Percentiles rank a stretch among this genome's conserved stretches.
These are phyloP conservation scores for Areca catechu DNA, from an alignment of 176 grass and related monocot genomes.

Conservation along the genomic window DNA sequence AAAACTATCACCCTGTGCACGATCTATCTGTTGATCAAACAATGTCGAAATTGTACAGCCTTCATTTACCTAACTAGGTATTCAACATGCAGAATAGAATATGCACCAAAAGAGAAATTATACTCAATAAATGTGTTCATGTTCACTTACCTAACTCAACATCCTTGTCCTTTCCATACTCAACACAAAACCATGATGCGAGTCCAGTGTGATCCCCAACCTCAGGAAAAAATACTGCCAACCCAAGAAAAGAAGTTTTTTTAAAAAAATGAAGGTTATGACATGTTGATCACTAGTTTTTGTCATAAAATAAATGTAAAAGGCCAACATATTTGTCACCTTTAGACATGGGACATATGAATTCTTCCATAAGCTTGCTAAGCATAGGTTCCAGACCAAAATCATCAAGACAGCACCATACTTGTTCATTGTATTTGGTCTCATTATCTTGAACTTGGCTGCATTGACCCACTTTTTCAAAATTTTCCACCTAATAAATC, in stretches of 20 bases:
- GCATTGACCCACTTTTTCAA: conserved; percentile 85
- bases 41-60: too few species aligned
- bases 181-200: conserved; percentile 94
- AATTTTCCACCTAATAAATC: conserved; percentile 73
- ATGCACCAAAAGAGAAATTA: too few species aligned
- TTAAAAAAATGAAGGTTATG: too few species aligned
- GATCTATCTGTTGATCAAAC: too few species aligned
- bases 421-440: conserved; percentile 98
- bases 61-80: too few species aligned
- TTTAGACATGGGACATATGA: conserved; percentile 76
- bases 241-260: conserved; percentile 13
- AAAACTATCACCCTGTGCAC: too few species aligned
- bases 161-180: conserved; percentile 94
- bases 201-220: conserved; percentile 84
- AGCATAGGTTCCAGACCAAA: conserved; percentile 94
- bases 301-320: neutral
- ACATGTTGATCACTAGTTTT: too few species aligned
- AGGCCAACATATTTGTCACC: conserved; percentile 19
- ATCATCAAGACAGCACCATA: conserved; percentile 98
- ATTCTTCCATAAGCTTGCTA: conserved; percentile 86
- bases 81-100: too few species aligned
- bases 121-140: neutral
- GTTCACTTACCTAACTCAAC: conserved; percentile 63
- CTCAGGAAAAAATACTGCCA: conserved; percentile 78
- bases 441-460: conserved; percentile 94